These are phyloP conservation scores for Lindgomyces ingoldianus DNA, from an alignment of 495 filamentous ascomycete species.

Conservation along the genomic window DNA sequence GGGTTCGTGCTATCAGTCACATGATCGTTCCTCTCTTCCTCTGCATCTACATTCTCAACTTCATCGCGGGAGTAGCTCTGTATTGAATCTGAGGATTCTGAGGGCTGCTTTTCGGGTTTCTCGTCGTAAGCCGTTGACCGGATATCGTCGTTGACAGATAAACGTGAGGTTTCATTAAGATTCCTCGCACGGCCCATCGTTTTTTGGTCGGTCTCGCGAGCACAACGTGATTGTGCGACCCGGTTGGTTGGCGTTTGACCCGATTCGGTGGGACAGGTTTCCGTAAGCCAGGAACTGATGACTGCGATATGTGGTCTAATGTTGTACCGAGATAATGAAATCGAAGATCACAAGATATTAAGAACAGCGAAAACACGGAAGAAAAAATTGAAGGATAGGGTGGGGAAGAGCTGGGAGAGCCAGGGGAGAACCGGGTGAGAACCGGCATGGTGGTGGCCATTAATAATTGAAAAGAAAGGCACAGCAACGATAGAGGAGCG, in stretches of 20 bases:
- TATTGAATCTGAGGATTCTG: neutral
- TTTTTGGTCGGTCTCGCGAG: neutral
- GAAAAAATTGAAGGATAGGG: neutral
- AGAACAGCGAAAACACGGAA: neutral
- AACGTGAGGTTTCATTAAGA: neutral
- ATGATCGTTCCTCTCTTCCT: conserved; percentile 7
- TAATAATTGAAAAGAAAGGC: neutral
- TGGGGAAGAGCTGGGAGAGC: neutral
- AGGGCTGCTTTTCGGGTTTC: neutral
- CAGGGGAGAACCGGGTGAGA: neutral
- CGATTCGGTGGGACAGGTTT: neutral
- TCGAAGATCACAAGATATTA: neutral
- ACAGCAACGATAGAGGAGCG: neutral
- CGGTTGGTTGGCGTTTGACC: neutral
- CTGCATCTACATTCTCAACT: neutral
- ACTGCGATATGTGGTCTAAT: neutral
- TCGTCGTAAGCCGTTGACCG: conserved; percentile 3
- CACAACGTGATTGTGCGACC: neutral
- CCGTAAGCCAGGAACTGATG: neutral
- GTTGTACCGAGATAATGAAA: no score
- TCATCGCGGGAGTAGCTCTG: neutral
- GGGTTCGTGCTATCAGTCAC: neutral
- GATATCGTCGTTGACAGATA: neutral
- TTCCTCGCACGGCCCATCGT: neutral
- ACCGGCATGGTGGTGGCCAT: neutral